These are phyloP conservation scores for Paraconiothyrium sp. DNA, from an alignment of 2,329 filamentous ascomycete species.

Conservation along the genomic window DNA sequence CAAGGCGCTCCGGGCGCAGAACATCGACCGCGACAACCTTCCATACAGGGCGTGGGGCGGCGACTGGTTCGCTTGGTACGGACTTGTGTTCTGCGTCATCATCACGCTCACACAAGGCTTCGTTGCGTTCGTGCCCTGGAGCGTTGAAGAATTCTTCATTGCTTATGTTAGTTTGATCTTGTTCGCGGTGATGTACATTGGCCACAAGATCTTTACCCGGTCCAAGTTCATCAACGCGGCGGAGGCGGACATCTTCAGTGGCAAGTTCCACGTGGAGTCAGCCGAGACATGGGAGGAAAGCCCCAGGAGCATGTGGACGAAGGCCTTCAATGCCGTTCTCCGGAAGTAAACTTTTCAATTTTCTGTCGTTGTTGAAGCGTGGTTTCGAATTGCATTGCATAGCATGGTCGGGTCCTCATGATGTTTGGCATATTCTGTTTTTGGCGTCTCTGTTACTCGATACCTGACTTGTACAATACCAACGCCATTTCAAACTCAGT, in stretches of 20 bases:
- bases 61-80: conserved; percentile 48
- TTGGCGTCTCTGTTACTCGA: conserved; percentile 24
- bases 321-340: conserved; percentile 37
- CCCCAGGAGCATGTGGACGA: conserved; percentile 43
- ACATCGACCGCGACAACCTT: conserved; percentile 50
- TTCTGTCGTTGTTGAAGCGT: conserved; percentile 10
- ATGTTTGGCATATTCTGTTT: conserved; percentile 32
- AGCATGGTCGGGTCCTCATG: conserved; percentile 26
- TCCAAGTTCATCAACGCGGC: conserved; percentile 51
- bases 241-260: conserved; percentile 56
- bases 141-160: conserved; percentile 48
- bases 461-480: conserved; percentile 21
- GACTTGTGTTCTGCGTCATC: conserved; percentile 49
- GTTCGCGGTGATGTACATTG: conserved; percentile 63
- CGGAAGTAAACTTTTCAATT: conserved; percentile 18
- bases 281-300: conserved; percentile 47
- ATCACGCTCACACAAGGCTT: conserved; percentile 55
- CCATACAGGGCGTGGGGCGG: conserved; percentile 50
- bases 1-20: conserved; percentile 48
- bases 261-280: conserved; percentile 45
- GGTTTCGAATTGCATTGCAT: conserved; percentile 21
- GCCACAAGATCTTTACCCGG: conserved; percentile 62
- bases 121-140: conserved; percentile 53
- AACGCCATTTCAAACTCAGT: background rate
- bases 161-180: conserved; percentile 52